Evolutionary conservation across 202 grass and related monocot species (phyloP).

Genomic region (Bolboschoenoplectus hybrid): DNA sequence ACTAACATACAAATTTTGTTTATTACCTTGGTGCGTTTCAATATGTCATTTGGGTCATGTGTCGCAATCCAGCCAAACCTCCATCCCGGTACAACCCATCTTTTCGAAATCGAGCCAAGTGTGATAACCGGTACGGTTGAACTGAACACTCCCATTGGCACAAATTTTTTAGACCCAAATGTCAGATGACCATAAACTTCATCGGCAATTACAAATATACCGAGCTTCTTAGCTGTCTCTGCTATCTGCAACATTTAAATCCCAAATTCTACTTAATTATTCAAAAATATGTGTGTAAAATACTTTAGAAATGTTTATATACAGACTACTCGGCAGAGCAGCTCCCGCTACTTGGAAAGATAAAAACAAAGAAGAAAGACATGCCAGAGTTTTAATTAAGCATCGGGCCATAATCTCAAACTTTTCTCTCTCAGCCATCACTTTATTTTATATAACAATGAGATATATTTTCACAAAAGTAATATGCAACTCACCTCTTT

Average conservation of each 20-base stretch:
- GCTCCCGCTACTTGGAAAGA: too few relatives aligned
- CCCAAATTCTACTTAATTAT: background rate
- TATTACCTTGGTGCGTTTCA: slow-evolving; percentile 47
- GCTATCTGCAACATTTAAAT: slow-evolving; percentile 35
- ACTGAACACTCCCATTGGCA: slow-evolving; percentile 50
- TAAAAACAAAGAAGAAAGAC: too few relatives aligned
- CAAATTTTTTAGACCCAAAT: slow-evolving; percentile 46
- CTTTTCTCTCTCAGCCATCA: too few relatives aligned
- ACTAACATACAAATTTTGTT: background rate
- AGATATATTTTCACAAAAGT: too few relatives aligned
- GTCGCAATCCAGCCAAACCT: slow-evolving; percentile 53
- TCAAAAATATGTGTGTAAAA: background rate
- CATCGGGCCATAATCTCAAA: too few relatives aligned
- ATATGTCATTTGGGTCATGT: slow-evolving; percentile 43
- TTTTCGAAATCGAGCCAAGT: slow-evolving; percentile 53
- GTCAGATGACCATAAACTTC: slow-evolving; percentile 51
- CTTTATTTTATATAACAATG: too few relatives aligned
- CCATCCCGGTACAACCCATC: slow-evolving; percentile 60
- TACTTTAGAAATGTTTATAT: too few relatives aligned
- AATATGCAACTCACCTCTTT: too few relatives aligned
- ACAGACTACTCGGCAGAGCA: too few relatives aligned
- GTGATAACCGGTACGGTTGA: slow-evolving; percentile 46
- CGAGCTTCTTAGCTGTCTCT: slow-evolving; percentile 45
- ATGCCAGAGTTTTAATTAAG: too few relatives aligned
- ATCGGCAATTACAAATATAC: slow-evolving; percentile 52